A percentile compares a stretch with the other conserved stretches of the same genome.
These are phyloP conservation scores for Rhizopogon vinicolor DNA, from an alignment of 768 basidiomycete genomes.

Conservation along the genomic window DNA sequence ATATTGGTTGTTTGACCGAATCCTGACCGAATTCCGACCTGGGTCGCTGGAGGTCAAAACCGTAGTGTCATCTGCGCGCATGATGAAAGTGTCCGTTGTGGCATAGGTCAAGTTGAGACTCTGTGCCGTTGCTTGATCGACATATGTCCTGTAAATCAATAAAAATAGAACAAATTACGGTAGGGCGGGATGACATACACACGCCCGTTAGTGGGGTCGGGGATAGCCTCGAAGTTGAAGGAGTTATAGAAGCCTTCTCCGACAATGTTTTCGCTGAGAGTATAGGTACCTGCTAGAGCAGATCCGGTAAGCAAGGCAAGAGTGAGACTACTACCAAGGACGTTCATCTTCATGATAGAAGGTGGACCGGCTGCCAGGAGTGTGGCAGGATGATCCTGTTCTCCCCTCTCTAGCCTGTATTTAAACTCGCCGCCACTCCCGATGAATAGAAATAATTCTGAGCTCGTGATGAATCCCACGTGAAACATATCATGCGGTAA, in stretches of 20 bases:
- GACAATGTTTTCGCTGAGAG: conserved; percentile 19
- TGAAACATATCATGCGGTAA: conserved; percentile 6
- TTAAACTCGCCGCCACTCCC: conserved; percentile 2
- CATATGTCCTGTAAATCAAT: conserved; percentile 25
- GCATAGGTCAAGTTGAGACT: conserved; percentile 23
- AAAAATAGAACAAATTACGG: neutral
- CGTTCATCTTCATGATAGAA: conserved; percentile 14
- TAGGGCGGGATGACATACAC: conserved; percentile 21
- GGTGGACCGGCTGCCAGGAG: neutral
- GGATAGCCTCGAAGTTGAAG: conserved; percentile 29
- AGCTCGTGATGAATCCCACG: neutral
- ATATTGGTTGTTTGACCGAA: conserved; percentile 25
- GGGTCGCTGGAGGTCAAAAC: conserved; percentile 21
- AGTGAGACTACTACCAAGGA: neutral
- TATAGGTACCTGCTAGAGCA: conserved; percentile 21
- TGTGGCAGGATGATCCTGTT: neutral
- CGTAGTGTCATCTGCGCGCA: conserved; percentile 34
- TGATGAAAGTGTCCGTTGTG: conserved; percentile 22
- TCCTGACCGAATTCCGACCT: conserved; percentile 34
- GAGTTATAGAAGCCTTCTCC: conserved; percentile 26
- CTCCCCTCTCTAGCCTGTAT: conserved; percentile 6
- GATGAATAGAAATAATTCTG: neutral
- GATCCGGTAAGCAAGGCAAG: conserved; percentile 10
- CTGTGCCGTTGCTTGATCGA: conserved; percentile 23
- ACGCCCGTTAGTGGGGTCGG: conserved; percentile 33